Evolutionary conservation across 331 rosid species (phyloP), one percentile per base, ranked within the genome.

Genomic region (Quercus lobata): DNA sequence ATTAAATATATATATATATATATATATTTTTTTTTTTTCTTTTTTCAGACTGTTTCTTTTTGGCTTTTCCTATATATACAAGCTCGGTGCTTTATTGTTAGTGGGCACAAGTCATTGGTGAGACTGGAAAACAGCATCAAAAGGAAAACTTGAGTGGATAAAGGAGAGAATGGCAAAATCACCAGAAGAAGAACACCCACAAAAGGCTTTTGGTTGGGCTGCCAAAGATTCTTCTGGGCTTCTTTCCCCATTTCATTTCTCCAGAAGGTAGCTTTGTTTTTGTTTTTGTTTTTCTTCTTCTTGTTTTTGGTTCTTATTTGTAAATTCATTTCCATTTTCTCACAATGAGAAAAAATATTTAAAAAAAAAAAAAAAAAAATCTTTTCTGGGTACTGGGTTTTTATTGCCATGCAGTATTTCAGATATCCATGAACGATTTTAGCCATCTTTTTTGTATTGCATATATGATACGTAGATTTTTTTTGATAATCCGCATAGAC

Each of bases 201-300:
- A 72, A 1, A 81, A 83, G 71, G 89, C 87, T 60, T 71, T 81
- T 54, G 91, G 91, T 9, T 88, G 85, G 85, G 91, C 91, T 77
- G 88, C 86, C 2, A 73, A 2, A 3, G 91, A 88, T 58, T 29
- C 83, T 74, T 83, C 88, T 58, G 91, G 86, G 56, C 30, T 19
- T 9, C 86, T 88, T 44, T 79, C 89, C 12, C 91, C 91, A 5
- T 88, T 88, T 24, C 80, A 62, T 61, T 86, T 88, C 81, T 83
- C 88, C 5, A 74, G 89, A 86, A 88, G 91, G 91, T 2, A 32
- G 25, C 3, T 17, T 19, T 49, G 0, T 44, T 56, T 49, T 22
- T 10, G 11, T 24, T 24, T 24, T 24, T 24, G 32, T 62, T 5
- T 3, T 21, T 19, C 52, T 2, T 17, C 10, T 4, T 21, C 7